These are phyloP conservation scores for Cornus controversa DNA, from an alignment of 148 eudicot species.

Conservation along the genomic window DNA sequence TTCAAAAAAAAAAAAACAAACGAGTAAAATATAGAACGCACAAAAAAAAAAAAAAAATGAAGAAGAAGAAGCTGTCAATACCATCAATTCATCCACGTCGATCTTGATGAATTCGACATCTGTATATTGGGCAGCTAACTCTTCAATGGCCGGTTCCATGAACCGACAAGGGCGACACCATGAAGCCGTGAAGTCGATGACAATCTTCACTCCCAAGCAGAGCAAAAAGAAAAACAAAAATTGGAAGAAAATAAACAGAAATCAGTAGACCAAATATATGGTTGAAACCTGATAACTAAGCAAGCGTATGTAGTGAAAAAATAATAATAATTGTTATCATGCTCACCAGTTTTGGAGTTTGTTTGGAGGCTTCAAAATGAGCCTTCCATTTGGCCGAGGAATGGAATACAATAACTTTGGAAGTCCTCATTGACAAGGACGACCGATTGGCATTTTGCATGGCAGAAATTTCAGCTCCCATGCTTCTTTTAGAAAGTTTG, in stretches of 20 bases:
- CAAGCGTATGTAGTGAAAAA: too few relatives aligned
- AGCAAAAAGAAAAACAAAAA: neutral
- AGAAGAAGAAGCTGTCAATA: slow-evolving; percentile 13
- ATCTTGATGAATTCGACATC: slow-evolving; percentile 78
- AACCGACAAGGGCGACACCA: slow-evolving; percentile 74
- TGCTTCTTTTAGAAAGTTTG: neutral
- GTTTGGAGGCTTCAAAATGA: slow-evolving; percentile 37
- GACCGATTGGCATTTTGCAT: neutral
- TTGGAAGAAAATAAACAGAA: neutral
- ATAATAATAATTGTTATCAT: neutral
- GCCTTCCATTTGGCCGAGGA: slow-evolving; percentile 36
- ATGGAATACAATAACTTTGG: neutral
- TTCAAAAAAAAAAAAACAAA: neutral
- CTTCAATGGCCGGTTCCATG: slow-evolving; percentile 63
- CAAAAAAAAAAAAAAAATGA: too few relatives aligned
- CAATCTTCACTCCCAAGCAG: slow-evolving; percentile 35
- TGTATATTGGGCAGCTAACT: slow-evolving; percentile 54
- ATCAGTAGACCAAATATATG: neutral
- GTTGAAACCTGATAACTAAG: neutral
- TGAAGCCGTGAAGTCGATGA: slow-evolving; percentile 75
- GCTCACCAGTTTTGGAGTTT: slow-evolving; percentile 47
- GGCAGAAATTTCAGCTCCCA: neutral
- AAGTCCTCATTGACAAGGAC: neutral
- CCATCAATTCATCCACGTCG: slow-evolving; percentile 81
- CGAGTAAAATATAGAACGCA: neutral